These are phyloP conservation scores for Mycena maculata DNA, from an alignment of 768 basidiomycete genomes.

Conservation along the genomic window DNA sequence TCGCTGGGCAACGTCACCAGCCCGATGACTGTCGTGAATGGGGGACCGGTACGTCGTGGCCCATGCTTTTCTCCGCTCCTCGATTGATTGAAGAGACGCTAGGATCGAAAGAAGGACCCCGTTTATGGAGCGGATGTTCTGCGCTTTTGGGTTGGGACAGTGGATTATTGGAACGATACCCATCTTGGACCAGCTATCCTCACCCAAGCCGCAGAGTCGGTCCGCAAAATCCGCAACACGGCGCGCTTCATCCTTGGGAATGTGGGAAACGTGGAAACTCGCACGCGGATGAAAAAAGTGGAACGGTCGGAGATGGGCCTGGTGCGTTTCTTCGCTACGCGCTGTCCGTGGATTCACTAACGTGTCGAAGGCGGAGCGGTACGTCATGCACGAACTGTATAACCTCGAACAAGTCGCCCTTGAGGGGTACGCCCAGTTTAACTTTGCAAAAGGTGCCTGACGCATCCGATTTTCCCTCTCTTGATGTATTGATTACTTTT, in stretches of 20 bases:
- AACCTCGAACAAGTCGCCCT: slow-evolving; percentile 74
- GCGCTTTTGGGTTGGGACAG: slow-evolving; percentile 91
- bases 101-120: slow-evolving; percentile 79
- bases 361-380: slow-evolving; percentile 77
- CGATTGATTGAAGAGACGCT: slow-evolving; percentile 21
- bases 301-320: slow-evolving; percentile 66
- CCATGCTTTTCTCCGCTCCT: neutral
- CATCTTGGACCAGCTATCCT: slow-evolving; percentile 85
- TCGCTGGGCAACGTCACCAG: slow-evolving; percentile 91
- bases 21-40: slow-evolving; percentile 83
- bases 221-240: slow-evolving; percentile 89
- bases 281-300: slow-evolving; percentile 50
- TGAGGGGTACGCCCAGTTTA: slow-evolving; percentile 76
- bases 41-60: slow-evolving; percentile 71
- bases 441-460: slow-evolving; percentile 82
- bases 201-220: slow-evolving; percentile 75
- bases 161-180: slow-evolving; percentile 91
- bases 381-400: slow-evolving; percentile 87
- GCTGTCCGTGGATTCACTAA: neutral
- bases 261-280: slow-evolving; percentile 55
- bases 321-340: slow-evolving; percentile 54
- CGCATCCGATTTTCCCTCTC: slow-evolving; percentile 9
- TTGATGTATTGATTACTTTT: neutral
- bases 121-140: slow-evolving; percentile 89
- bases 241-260: slow-evolving; percentile 90